Percentiles rank a stretch among this genome's conserved stretches.
Conservation (phyloP, 306 rosid genomes). For the Carpinus viminea region DNA sequence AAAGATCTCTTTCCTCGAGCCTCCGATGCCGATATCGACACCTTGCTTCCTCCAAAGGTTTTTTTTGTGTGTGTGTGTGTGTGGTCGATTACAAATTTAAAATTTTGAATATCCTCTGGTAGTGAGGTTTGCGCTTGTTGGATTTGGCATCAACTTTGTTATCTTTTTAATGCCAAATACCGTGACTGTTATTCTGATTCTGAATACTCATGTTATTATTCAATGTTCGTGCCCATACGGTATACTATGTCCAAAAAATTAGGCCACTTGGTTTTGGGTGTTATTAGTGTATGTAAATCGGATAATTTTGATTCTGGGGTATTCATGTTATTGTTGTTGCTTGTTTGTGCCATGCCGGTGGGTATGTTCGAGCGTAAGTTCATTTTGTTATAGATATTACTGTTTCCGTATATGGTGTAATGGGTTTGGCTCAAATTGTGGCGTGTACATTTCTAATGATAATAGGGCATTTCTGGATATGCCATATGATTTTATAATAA, state of each 20-base stretch:
- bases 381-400: background rate
- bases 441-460: background rate
- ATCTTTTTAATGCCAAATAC: background rate
- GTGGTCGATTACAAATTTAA: background rate
- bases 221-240: background rate
- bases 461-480: background rate
- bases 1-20: constrained; percentile 61
- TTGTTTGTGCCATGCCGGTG: background rate
- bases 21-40: constrained; percentile 74
- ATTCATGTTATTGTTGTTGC: background rate
- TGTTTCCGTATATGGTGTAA: background rate
- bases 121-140: background rate
- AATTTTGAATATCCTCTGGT: background rate
- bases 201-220: background rate
- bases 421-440: background rate
- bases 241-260: background rate
- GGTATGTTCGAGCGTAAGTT: background rate
- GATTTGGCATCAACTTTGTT: background rate
- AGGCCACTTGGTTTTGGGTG: background rate
- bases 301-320: background rate
- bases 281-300: background rate
- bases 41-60: constrained; percentile 86
- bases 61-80: background rate
- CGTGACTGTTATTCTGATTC: background rate
- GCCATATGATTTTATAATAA: background rate